Evolutionary conservation across 2,329 filamentous ascomycete genomes (phyloP), one percentile per base, ranked within the genome.

Genomic region (Amauroascus niger): DNA sequence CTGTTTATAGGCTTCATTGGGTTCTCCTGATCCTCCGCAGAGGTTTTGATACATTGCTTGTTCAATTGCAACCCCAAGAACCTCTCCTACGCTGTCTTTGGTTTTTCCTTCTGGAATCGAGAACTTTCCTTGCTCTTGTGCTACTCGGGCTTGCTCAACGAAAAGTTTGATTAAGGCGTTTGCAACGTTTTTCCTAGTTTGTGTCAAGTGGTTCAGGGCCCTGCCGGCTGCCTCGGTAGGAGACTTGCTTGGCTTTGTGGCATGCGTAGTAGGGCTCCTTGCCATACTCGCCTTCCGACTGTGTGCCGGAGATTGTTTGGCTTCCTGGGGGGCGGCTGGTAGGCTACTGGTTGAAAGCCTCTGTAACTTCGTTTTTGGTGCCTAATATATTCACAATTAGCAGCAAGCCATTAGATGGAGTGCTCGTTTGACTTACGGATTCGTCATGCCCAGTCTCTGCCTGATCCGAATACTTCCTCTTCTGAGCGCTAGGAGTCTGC

Each of bases 51-150:
- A 77, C 55, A 82, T 71, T 56, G 79, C 76, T 62, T 88, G 81
- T 72, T 96, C 90, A 57, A 97, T 85, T 59, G 88, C 80, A 24
- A 95, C 72, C 13, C 86, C 87, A 44, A 90, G 78, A 20, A 78
- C 78, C 64, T 86, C 83, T 9, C 85, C 83, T 55, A 87, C 73
- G 8, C 77, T 76, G 47, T 84, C 81, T 13, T 79, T 74, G 0
- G 80, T 81, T 53, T 82, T 76, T 45, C 80, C 84, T 49, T 83
- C 77, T 1, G 82, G 78, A 16, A 89, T 71, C 24, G 74, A 72
- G 60, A 84, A 83, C 8, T 79, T 74, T 14, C 80, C 79, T 53
- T 79, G 76, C 67, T 88, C 87, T 58, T 84, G 78, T 32, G 86
- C 81, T 33, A 75, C 69, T n/a, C 77, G 75, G 54, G 95, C 77